A percentile compares a stretch with the other conserved stretches of the same genome.
Conservation (phyloP, 2,329 filamentous ascomycete genomes). For the Volutella citrinella region DNA sequence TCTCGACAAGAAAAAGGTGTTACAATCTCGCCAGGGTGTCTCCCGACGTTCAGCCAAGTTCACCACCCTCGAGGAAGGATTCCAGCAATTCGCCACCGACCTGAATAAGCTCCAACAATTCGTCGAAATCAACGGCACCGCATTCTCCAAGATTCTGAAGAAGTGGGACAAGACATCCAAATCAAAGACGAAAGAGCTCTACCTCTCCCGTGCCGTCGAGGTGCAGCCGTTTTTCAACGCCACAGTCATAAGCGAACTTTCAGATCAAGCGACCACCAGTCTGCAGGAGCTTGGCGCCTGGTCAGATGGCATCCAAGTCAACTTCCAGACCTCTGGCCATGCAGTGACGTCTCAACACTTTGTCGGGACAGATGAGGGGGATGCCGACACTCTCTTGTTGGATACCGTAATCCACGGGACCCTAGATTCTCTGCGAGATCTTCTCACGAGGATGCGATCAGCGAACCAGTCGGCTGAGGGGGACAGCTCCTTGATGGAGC, state of each 20-base stretch:
- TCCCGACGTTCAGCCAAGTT: constrained; percentile 92
- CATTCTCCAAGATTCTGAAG: constrained; percentile 97
- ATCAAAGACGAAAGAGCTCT: constrained; percentile 96
- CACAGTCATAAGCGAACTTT: constrained; percentile 92
- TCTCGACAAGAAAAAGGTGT: constrained; percentile 88
- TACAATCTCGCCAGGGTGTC: constrained; percentile 76
- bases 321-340: constrained; percentile 66
- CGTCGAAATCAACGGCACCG: constrained; percentile 95
- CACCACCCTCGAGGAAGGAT: constrained; percentile 91
- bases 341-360: constrained; percentile 65
- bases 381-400: constrained; percentile 83
- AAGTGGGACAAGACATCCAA: constrained; percentile 99
- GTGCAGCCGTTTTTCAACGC: constrained; percentile 98
- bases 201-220: constrained; percentile 91
- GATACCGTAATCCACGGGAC: constrained; percentile 86
- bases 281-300: constrained; percentile 91
- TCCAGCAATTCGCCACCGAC: constrained; percentile 95
- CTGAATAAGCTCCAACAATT: constrained; percentile 98
- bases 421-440: constrained; percentile 71
- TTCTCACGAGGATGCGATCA: constrained; percentile 68
- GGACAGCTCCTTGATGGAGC: constrained; percentile 60
- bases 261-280: constrained; percentile 95
- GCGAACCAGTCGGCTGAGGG: constrained; percentile 53
- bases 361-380: constrained; percentile 77
- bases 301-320: constrained; percentile 93